phyloP scores from a whole-genome alignment of 805 yeast species.

The Metschnikowia orientalis region DNA sequence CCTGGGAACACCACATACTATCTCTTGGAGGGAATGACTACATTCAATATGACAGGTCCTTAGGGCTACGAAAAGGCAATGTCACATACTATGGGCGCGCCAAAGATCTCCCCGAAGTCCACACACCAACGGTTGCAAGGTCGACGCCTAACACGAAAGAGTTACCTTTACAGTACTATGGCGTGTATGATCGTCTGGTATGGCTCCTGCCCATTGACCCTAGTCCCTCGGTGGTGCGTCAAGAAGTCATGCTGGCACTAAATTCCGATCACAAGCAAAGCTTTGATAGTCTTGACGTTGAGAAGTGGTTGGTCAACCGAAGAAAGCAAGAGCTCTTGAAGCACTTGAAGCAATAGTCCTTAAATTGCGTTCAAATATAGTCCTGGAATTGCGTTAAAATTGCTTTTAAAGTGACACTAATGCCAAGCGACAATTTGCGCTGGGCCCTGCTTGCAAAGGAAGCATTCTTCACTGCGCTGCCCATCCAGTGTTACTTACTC shows the following conservation, averaged over 20 bases:
- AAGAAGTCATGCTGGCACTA: constrained; percentile 14
- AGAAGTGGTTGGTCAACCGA: constrained; percentile 42
- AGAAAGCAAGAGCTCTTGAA: constrained; percentile 41
- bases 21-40: constrained; percentile 74
- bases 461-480: too few relatives aligned
- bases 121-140: constrained; percentile 12
- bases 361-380: too few relatives aligned
- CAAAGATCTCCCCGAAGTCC: constrained; percentile 62
- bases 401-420: too few relatives aligned
- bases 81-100: constrained; percentile 83
- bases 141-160: constrained; percentile 19
- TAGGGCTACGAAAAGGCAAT: constrained; percentile 41
- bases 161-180: constrained; percentile 38
- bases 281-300: constrained; percentile 33
- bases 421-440: too few relatives aligned
- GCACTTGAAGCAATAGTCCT: constrained; percentile 17
- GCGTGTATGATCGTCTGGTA: constrained; percentile 31
- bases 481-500: too few relatives aligned
- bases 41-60: constrained; percentile 26
- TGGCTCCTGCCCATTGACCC: constrained; percentile 5
- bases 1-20: constrained; percentile 75
- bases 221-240: constrained; percentile 7
- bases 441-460: too few relatives aligned
- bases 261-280: constrained; percentile 18
- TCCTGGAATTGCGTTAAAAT: too few relatives aligned